Evolutionary conservation across 2,329 filamentous ascomycete genomes (phyloP).

Genomic region (Stagonosporopsis cucurbitacearum): DNA sequence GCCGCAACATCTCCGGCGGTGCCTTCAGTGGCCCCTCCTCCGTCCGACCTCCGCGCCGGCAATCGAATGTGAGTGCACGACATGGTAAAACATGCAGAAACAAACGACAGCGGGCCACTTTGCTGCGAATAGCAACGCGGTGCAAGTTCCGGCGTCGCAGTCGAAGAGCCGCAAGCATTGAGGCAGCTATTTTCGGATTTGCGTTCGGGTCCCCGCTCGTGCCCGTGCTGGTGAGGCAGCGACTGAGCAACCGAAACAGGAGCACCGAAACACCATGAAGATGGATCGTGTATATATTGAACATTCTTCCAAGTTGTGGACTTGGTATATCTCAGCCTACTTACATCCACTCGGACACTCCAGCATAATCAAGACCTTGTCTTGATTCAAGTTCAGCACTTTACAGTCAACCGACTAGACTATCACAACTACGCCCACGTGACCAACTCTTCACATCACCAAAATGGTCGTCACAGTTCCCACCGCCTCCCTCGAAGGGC

Average conservation of each 20-base stretch:
- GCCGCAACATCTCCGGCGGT: conserved; percentile 22
- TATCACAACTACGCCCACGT: conserved; percentile 23
- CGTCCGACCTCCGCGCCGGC: conserved; percentile 38
- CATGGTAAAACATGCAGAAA: conserved; percentile 23
- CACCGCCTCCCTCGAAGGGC: conserved; percentile 58
- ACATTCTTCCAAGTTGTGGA: neutral
- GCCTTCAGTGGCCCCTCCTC: conserved; percentile 35
- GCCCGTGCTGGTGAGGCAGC: conserved; percentile 24
- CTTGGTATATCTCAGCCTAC: conserved; percentile 17
- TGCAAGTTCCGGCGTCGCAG: conserved; percentile 22
- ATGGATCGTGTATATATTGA: conserved; percentile 17
- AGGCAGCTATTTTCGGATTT: conserved; percentile 32
- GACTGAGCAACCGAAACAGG: conserved; percentile 22
- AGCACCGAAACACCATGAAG: conserved; percentile 13
- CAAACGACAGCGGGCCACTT: conserved; percentile 21
- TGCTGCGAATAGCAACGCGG: conserved; percentile 20
- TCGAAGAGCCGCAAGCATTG: conserved; percentile 33
- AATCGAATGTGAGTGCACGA: conserved; percentile 19
- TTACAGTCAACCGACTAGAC: conserved; percentile 19
- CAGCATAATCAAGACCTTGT: neutral
- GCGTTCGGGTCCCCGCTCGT: conserved; percentile 35
- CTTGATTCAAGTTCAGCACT: neutral
- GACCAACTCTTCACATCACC: conserved; percentile 18
- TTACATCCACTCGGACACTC: neutral
- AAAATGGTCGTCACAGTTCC: conserved; percentile 54